Percentiles rank a stretch among this genome's conserved stretches.
Evolutionary conservation across 2,329 filamentous ascomycete genomes (phyloP).

Genomic region (Apiospora aurea): DNA sequence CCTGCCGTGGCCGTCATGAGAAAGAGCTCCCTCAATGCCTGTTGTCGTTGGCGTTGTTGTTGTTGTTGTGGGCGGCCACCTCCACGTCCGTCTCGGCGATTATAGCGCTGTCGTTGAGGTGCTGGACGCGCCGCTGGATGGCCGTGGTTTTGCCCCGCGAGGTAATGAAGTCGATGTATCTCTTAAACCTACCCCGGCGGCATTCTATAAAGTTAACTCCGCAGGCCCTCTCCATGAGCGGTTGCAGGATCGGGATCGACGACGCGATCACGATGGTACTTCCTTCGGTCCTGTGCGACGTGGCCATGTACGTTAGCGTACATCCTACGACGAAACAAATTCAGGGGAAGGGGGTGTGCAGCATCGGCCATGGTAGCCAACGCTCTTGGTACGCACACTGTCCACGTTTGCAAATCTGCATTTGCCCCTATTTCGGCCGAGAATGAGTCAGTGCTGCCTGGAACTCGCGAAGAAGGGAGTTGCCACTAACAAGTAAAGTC

Average conservation of each 20-base stretch:
- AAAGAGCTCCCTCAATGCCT: too few species aligned
- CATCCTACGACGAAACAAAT: too few species aligned
- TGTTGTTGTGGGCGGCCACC: neutral
- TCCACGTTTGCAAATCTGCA: conserved; percentile 54
- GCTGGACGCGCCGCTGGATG: neutral
- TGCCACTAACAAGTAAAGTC: conserved; percentile 37
- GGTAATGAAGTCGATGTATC: neutral
- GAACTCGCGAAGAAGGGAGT: neutral
- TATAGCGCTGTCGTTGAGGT: neutral
- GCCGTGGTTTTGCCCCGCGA: neutral
- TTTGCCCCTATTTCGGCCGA: conserved; percentile 39
- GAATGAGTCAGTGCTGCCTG: neutral
- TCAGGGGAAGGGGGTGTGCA: too few species aligned
- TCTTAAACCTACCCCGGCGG: neutral
- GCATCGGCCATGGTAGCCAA: too few species aligned
- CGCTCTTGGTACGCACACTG: conserved; percentile 42
- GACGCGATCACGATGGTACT: conserved; percentile 45
- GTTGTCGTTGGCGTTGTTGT: neutral
- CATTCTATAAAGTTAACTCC: neutral
- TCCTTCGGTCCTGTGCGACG: conserved; percentile 40
- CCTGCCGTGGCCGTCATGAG: neutral
- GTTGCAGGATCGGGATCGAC: conserved; percentile 45
- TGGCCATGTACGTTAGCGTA: too few species aligned
- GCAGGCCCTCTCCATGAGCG: conserved; percentile 32
- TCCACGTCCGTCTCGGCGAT: neutral